Conservation (phyloP, 495 filamentous ascomycete species). For the Lichina pygmaea region DNA sequence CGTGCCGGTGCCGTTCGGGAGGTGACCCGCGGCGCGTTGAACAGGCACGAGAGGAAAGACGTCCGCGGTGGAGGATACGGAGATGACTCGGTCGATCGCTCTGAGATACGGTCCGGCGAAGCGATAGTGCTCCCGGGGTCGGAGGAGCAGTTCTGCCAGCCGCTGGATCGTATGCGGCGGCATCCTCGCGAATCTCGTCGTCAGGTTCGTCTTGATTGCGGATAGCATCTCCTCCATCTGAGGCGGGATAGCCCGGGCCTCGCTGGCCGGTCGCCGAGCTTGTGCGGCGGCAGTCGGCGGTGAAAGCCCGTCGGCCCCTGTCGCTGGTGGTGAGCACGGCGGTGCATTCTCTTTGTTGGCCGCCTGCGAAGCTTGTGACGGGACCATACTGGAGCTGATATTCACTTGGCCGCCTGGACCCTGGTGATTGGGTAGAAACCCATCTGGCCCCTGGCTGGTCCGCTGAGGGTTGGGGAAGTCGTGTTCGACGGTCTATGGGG, state of each 20-base stretch:
- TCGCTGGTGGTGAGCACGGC: constrained; percentile 9
- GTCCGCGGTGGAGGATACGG: constrained; percentile 59
- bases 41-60: constrained; percentile 38
- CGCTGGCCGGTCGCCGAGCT: not conserved
- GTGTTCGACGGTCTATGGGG: constrained; percentile 21
- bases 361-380: not conserved
- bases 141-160: constrained; percentile 67
- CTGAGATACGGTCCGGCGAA: constrained; percentile 63
- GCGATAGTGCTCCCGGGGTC: constrained; percentile 51
- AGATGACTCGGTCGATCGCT: constrained; percentile 74
- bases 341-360: constrained; percentile 18
- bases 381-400: not conserved
- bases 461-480: constrained; percentile 16
- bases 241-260: constrained; percentile 21
- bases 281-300: not conserved
- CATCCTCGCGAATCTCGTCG: constrained; percentile 34
- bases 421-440: not conserved
- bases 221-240: constrained; percentile 33
- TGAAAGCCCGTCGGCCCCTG: not conserved
- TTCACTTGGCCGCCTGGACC: constrained; percentile 3
- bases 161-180: constrained; percentile 88
- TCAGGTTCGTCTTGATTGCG: constrained; percentile 41
- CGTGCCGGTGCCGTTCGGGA: constrained; percentile 14
- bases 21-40: constrained; percentile 23
- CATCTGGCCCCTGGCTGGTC: not conserved